Conservation (phyloP, 2,329 filamentous ascomycete species). For the Pyricularia pennisetigena region DNA sequence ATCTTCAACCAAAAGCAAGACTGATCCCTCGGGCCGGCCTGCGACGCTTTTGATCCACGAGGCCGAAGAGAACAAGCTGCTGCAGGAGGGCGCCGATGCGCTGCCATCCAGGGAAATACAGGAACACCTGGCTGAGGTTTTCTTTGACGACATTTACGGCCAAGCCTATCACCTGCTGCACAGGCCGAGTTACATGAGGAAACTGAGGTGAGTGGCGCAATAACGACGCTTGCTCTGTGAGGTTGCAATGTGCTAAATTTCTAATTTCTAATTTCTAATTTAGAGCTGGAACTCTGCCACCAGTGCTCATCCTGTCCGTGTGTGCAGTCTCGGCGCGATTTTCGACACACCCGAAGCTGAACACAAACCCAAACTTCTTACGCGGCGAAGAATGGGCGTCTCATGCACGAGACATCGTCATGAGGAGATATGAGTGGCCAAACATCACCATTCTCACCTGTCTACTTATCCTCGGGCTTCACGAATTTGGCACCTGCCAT, state of each 20-base stretch:
- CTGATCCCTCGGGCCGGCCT: constrained; percentile 35
- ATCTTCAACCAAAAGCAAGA: constrained; percentile 38
- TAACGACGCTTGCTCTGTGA: neutral
- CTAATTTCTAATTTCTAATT: constrained; percentile 8
- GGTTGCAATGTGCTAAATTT: neutral
- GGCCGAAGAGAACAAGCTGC: constrained; percentile 63
- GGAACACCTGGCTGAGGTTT: constrained; percentile 86
- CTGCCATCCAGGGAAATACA: constrained; percentile 81
- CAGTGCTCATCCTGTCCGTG: constrained; percentile 84
- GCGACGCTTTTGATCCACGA: constrained; percentile 50
- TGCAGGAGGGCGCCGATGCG: constrained; percentile 73
- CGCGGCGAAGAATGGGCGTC: constrained; percentile 87
- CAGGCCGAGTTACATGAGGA: constrained; percentile 94
- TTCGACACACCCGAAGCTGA: constrained; percentile 76
- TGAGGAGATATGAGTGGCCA: constrained; percentile 82
- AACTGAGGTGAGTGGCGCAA: constrained; percentile 48
- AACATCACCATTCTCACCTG: constrained; percentile 95
- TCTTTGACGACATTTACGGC: constrained; percentile 92
- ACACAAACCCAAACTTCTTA: constrained; percentile 68
- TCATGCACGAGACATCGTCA: constrained; percentile 76
- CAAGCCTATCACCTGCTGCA: constrained; percentile 92
- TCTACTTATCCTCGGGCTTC: constrained; percentile 76
- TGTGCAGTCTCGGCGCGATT: constrained; percentile 95
- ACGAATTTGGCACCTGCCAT: constrained; percentile 96
- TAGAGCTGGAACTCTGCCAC: constrained; percentile 70